A percentile compares a stretch with the other conserved stretches of the same genome.
These are phyloP conservation scores for Boletales sp. DNA, from an alignment of 768 basidiomycete species.

Conservation along the genomic window DNA sequence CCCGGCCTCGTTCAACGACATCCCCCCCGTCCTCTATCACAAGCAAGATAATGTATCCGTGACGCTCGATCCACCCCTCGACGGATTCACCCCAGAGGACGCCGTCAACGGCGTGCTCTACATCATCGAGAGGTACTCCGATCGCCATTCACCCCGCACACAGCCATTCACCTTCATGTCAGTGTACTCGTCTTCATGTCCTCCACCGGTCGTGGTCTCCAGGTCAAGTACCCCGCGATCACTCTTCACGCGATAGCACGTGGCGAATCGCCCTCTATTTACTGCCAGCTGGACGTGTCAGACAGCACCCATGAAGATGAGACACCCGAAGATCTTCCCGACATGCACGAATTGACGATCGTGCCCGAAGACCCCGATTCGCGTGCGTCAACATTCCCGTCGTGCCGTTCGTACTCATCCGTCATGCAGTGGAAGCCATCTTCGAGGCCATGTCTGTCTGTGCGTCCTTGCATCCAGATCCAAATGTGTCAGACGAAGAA, in stretches of 20 bases:
- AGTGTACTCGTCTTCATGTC: conserved; percentile 81
- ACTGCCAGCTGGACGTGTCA: conserved; percentile 91
- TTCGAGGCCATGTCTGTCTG: conserved; percentile 86
- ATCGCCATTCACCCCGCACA: conserved; percentile 1
- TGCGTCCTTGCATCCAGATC: conserved; percentile 82
- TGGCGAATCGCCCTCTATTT: conserved; percentile 62
- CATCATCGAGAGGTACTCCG: conserved; percentile 75
- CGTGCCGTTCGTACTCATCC: neutral
- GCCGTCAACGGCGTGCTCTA: conserved; percentile 66
- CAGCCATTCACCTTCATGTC: conserved; percentile 5
- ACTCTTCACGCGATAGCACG: conserved; percentile 93
- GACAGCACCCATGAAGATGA: conserved; percentile 32
- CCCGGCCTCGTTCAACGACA: conserved; percentile 78
- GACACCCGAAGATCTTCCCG: conserved; percentile 34
- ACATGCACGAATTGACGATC: conserved; percentile 81
- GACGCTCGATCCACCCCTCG: conserved; percentile 63
- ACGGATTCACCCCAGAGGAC: conserved; percentile 54
- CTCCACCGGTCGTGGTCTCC: conserved; percentile 66
- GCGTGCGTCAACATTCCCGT: conserved; percentile 44
- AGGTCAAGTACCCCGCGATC: conserved; percentile 84
- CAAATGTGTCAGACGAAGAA: conserved; percentile 36
- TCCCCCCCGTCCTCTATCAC: conserved; percentile 79
- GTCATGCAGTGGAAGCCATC: conserved; percentile 66
- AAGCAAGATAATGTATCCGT: conserved; percentile 69
- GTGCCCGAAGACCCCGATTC: conserved; percentile 54